Base-by-base conservation (phyloP, 2,329 filamentous ascomycete species). In the Davidsoniella neocaledoniae region DNA sequence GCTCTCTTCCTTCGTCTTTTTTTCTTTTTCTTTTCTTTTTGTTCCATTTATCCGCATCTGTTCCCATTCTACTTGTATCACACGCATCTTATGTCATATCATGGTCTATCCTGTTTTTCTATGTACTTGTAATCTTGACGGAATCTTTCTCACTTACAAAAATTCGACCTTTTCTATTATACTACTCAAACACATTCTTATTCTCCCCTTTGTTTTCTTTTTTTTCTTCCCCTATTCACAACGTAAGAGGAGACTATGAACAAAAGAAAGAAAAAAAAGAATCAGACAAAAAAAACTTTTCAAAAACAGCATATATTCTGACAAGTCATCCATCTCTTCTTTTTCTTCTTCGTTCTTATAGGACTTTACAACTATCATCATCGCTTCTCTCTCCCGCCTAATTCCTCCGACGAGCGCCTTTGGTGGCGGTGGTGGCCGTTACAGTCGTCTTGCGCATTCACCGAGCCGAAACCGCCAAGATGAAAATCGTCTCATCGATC, bases 401-500 rank as follows among this genome's bases (percentile, higher is more conserved):
- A 58, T 86, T 45, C 81, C 81, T 19, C 46, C 48, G 36, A 71
- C 76, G 54, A 29, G 43, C 12, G 21, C 43, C 2, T 51, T 26
- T 47, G 44, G 43, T 5, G 26, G 26, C 26, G 48, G 48, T 5
- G 29, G 48, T 3, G 66, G 79, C 50, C 82, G 83, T 8, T 88
- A 88, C 62, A 76, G 71, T 52, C 70, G 78, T 40, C 67, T 88
- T 21, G 73, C 73, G 37, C 65, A 69, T 12, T 75, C 72, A 44
- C 68, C 72, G 9, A 71, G 63, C 55, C 62, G 70, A 57, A 69
- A 69, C 58, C 63, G 71, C 50, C 90, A 95, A 53, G 88, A 87
- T 50, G 91, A 96, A 66, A 95, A 96, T 64, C 71, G 87, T 55
- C 67, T 96, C 58, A 96, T 98, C 62, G 90, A 96, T 63, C 86